Conservation (phyloP, 1,284 basidiomycete genomes). For the Heterobasidion parviporum region DNA sequence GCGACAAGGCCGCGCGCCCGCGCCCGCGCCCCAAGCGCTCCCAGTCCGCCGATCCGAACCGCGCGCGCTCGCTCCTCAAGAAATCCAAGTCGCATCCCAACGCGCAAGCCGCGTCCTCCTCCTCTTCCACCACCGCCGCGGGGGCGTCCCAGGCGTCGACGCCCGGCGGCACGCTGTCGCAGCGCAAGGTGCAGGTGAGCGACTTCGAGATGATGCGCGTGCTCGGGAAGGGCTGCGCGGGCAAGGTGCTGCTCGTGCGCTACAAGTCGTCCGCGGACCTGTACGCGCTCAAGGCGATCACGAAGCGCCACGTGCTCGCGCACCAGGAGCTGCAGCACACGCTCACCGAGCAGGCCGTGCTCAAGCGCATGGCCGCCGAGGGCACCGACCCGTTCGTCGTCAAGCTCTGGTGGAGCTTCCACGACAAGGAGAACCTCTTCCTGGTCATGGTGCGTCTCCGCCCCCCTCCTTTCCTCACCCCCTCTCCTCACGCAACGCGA, state of each 20-base stretch:
- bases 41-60: conserved; percentile 38
- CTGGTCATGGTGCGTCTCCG: conserved; percentile 63
- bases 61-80: conserved; percentile 18
- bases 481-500: background rate
- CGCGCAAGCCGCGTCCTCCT: too few relatives aligned
- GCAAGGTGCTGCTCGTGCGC: conserved; percentile 84
- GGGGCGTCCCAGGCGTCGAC: conserved; percentile 14
- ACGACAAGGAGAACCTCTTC: conserved; percentile 92
- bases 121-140: too few relatives aligned
- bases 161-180: conserved; percentile 32
- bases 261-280: conserved; percentile 65
- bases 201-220: conserved; percentile 97
- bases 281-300: conserved; percentile 94
- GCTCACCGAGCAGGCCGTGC: conserved; percentile 87
- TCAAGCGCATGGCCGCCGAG: conserved; percentile 83
- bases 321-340: conserved; percentile 96
- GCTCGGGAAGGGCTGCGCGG: conserved; percentile 92
- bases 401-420: conserved; percentile 92
- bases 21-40: conserved; percentile 22
- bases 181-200: conserved; percentile 69
- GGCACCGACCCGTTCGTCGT: conserved; percentile 87
- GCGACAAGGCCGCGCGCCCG: conserved; percentile 15
- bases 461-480: background rate
- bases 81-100: too few relatives aligned
- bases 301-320: conserved; percentile 90